These are phyloP conservation scores for Tolypocladium pustulatum DNA, from an alignment of 2,329 filamentous ascomycete genomes.

Conservation along the genomic window DNA sequence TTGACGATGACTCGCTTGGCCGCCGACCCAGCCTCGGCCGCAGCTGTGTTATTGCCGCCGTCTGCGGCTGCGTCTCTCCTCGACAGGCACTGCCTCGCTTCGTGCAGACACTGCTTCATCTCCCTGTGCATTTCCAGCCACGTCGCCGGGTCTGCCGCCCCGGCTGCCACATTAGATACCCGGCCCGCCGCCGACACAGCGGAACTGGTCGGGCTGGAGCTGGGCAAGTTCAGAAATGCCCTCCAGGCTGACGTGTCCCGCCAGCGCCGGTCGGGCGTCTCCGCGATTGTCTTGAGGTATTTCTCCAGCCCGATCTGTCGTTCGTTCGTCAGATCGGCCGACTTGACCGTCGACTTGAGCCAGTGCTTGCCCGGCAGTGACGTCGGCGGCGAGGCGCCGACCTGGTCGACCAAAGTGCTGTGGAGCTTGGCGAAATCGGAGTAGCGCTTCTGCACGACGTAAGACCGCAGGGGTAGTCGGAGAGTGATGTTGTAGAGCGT, in stretches of 20 bases:
- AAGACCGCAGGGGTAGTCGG: conserved; percentile 64
- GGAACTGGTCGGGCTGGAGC: conserved; percentile 34
- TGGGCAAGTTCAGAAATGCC: conserved; percentile 60
- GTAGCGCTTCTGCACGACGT: conserved; percentile 71
- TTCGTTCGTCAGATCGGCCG: conserved; percentile 57
- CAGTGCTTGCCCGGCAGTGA: conserved; percentile 65
- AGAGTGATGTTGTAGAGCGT: conserved; percentile 73
- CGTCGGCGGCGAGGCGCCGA: conserved; percentile 53
- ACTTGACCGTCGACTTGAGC: conserved; percentile 63
- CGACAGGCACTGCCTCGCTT: conserved; percentile 61
- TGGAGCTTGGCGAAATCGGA: conserved; percentile 67
- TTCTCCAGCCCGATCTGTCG: conserved; percentile 58
- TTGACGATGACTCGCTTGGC: conserved; percentile 65
- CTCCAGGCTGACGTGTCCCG: conserved; percentile 63
- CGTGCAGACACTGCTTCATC: conserved; percentile 51
- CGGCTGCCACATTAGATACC: conserved; percentile 25
- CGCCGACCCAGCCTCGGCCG: conserved; percentile 55
- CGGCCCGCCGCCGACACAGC: conserved; percentile 35
- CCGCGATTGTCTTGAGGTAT: conserved; percentile 64
- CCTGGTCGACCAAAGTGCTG: conserved; percentile 45
- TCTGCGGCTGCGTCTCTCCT: conserved; percentile 46
- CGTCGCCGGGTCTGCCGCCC: conserved; percentile 49
- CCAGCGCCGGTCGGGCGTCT: conserved; percentile 66
- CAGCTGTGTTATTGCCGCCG: conserved; percentile 28
- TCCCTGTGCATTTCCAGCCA: conserved; percentile 72